Evolutionary conservation across 208 protist species (phyloP), one percentile per base, ranked within the genome.

Genomic region (Trypanosoma cruzi): DNA sequence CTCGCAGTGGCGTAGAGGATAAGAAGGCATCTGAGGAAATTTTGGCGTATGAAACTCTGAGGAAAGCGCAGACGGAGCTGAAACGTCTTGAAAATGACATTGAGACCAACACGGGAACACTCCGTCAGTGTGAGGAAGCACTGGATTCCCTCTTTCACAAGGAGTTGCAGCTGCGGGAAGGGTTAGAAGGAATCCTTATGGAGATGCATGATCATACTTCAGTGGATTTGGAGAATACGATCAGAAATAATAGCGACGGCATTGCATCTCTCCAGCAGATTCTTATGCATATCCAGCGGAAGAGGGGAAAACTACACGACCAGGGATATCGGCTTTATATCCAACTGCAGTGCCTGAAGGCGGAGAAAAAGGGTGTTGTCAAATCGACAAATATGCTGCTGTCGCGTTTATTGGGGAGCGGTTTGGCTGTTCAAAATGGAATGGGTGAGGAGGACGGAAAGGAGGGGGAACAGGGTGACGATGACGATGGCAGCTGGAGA

Each of bases 291-390:
- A 29, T 75, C 7, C 61, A 54, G 63, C 24, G 65, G 49, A 56
- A 53, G 28, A 56, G 71, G 56, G 64, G 67, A 18, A 2, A 56
- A 14, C 49, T 77, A 50, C 37, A 66, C n/a, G 57, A 68, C 20
- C 44, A 56, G 1, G 22, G 26, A 16, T 63, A 71, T 49, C 36
- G 46, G 18, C 32, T 71, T 0, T 26, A 64, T 24, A 37, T 77
- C 24, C 26, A 36, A 26, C 36, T 71, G 40, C 56, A 58, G 11
- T 63, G 20, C 46, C 31, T 77, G 37, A 49, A 77, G 40, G 64
- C 46, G 44, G 71, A 77, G 49, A 67, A 60, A 42, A n/a, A 42
- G 8, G 37, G 0, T 16, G 36, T 57, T 6, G 28, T 8, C 34
- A 28, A 36, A 28, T 32, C 71, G 42, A 20, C 69, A 22, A 58